phyloP scores from a whole-genome alignment of 169 alveolate species.

The Eimeria mitis region DNA sequence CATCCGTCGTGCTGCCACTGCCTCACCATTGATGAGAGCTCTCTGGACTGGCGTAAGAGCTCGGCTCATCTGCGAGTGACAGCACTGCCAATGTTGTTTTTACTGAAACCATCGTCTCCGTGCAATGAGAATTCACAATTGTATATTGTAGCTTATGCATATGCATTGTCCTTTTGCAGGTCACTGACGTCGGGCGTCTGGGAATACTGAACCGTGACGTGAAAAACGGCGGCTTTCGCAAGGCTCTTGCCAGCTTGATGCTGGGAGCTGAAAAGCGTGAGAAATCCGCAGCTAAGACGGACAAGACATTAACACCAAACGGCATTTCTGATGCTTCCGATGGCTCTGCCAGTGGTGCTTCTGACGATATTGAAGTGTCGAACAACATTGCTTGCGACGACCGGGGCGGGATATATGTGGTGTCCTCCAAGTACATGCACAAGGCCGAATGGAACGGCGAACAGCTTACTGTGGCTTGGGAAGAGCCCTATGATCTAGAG shows the following conservation, averaged over 20 bases:
- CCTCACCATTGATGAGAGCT: background rate
- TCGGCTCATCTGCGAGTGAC: background rate
- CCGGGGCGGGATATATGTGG: conserved; percentile 79
- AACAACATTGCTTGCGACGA: conserved; percentile 84
- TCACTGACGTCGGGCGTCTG: conserved; percentile 80
- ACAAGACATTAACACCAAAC: conserved; percentile 36
- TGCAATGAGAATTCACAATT: background rate
- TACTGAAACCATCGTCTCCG: background rate
- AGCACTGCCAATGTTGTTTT: background rate
- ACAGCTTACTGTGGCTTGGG: conserved; percentile 71
- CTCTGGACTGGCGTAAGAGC: background rate
- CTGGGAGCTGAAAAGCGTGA: conserved; percentile 49
- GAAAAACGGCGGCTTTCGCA: conserved; percentile 55
- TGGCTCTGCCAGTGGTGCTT: background rate
- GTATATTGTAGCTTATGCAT: background rate
- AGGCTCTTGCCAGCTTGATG: conserved; percentile 73
- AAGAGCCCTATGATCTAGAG: conserved; percentile 71
- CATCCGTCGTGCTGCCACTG: background rate
- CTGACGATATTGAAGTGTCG: conserved; percentile 77
- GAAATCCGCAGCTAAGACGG: conserved; percentile 37
- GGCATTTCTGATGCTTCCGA: conserved; percentile 9
- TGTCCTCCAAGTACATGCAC: conserved; percentile 80
- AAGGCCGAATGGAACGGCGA: conserved; percentile 76
- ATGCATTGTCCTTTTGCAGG: conserved; percentile 52
- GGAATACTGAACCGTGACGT: conserved; percentile 75